phyloP scores from a whole-genome alignment of 768 basidiomycete species.

The Naganishia friedmannii region DNA sequence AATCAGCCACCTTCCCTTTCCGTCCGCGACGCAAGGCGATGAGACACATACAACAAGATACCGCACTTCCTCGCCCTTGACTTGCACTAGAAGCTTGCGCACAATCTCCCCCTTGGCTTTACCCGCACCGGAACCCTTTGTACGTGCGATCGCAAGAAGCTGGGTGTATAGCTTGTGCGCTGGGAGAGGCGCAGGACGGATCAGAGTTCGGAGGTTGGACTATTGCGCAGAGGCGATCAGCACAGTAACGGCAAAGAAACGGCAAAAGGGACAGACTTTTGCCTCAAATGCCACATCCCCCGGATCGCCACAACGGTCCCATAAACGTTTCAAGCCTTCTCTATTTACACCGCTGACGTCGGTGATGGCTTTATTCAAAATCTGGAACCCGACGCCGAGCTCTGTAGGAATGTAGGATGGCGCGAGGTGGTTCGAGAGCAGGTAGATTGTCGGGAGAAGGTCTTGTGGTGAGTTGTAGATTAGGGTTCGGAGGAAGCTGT shows the following conservation, averaged over 20 bases:
- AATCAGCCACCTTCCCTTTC: conserved; percentile 34
- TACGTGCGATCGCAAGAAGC: conserved; percentile 64
- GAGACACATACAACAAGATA: conserved; percentile 59
- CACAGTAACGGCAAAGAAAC: too few relatives aligned
- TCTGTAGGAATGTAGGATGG: conserved; percentile 69
- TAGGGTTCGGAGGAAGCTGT: conserved; percentile 69
- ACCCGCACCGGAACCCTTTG: conserved; percentile 72
- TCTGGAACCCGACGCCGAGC: conserved; percentile 53
- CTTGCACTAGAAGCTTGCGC: conserved; percentile 75
- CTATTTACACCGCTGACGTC: conserved; percentile 47
- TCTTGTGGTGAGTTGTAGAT: conserved; percentile 65
- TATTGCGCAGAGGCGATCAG: neutral
- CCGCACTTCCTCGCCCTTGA: conserved; percentile 81
- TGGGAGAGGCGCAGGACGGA: conserved; percentile 46
- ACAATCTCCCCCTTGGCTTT: conserved; percentile 74
- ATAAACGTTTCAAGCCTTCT: conserved; percentile 51
- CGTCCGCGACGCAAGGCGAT: conserved; percentile 50
- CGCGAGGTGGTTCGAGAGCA: conserved; percentile 74
- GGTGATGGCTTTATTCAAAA: conserved; percentile 56
- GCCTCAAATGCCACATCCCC: conserved; percentile 86
- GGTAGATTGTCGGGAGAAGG: conserved; percentile 72
- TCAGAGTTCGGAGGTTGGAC: conserved; percentile 46
- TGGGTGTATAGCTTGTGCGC: conserved; percentile 66
- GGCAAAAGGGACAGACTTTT: conserved; percentile 56
- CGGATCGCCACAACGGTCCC: conserved; percentile 72